Percentiles rank a stretch among this genome's conserved stretches.
Conservation (phyloP, 345 rosid species). For the Cardamine chenopodiifolia region DNA sequence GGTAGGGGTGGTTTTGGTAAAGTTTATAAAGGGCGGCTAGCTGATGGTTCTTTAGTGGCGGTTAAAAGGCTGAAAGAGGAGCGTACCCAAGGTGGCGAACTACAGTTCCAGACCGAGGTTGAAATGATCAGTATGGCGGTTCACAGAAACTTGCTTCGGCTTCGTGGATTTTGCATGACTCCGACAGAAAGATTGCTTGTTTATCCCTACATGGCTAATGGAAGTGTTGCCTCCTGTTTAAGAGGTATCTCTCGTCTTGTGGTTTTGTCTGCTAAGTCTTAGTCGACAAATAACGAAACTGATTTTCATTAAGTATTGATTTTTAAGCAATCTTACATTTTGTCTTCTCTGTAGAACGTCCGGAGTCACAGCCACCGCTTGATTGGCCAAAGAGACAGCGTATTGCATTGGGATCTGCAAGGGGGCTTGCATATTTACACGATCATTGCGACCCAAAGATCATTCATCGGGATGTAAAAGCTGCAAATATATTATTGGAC, state of each 20-base stretch:
- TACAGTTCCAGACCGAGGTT: slow-evolving; percentile 90
- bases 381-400: slow-evolving; percentile 95
- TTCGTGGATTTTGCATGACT: slow-evolving; percentile 85
- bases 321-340: slow-evolving; percentile 6
- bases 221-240: slow-evolving; percentile 95
- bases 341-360: slow-evolving; percentile 38
- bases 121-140: slow-evolving; percentile 99
- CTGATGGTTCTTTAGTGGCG: slow-evolving; percentile 79
- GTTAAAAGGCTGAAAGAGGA: slow-evolving; percentile 96
- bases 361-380: slow-evolving; percentile 56
- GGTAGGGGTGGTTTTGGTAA: slow-evolving; percentile 96
- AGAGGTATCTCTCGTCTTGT: slow-evolving; percentile 58
- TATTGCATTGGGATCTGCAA: slow-evolving; percentile 89
- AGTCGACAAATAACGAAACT: neutral
- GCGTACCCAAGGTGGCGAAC: slow-evolving; percentile 74
- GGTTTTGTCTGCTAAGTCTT: slow-evolving; percentile 10
- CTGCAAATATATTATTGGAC: slow-evolving; percentile 92
- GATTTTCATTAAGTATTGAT: neutral
- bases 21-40: slow-evolving; percentile 89
- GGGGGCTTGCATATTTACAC: slow-evolving; percentile 91
- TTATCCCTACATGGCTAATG: slow-evolving; percentile 95
- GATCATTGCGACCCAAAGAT: slow-evolving; percentile 99
- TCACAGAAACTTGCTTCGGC: slow-evolving; percentile 88
- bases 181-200: slow-evolving; percentile 85
- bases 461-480: slow-evolving; percentile 98